Percentiles rank a stretch among this genome's conserved stretches.
phyloP scores from a whole-genome alignment of 306 rosid species.

The Malus domestica region DNA sequence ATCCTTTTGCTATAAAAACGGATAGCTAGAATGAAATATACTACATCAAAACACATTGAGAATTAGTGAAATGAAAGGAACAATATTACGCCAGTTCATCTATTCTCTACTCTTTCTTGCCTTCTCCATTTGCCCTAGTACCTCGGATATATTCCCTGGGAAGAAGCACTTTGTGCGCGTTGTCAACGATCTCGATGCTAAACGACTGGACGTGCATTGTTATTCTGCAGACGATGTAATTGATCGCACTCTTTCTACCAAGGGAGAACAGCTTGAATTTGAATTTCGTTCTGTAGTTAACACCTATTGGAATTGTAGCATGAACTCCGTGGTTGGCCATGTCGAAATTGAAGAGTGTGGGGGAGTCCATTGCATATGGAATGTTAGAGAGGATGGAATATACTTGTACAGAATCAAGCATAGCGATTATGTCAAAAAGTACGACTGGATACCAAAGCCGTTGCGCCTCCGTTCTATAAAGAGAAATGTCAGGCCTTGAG shows the following conservation, averaged over 20 bases:
- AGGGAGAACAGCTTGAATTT: not conserved
- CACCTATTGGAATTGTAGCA: not conserved
- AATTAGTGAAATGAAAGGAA: not conserved
- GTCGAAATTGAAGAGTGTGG: not conserved
- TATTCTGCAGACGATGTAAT: not conserved
- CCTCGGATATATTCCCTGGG: not conserved
- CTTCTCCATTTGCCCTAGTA: not conserved
- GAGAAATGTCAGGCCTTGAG: not conserved
- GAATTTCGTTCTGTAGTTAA: not conserved
- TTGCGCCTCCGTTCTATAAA: too few relatives aligned
- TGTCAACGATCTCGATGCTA: not conserved
- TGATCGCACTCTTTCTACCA: not conserved
- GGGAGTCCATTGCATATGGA: not conserved
- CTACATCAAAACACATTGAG: not conserved
- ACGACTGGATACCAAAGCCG: not conserved
- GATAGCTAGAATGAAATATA: not conserved
- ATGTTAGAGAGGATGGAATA: not conserved
- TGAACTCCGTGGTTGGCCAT: not conserved
- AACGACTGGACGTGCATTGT: not conserved
- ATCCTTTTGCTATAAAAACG: not conserved
- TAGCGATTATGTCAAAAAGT: not conserved
- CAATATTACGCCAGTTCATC: not conserved
- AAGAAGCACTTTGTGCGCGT: not conserved
- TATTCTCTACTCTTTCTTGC: not conserved
- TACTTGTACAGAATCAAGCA: not conserved